A percentile compares a stretch with the other conserved stretches of the same genome.
These are phyloP conservation scores for Iodosphaeria phyllophila DNA, from an alignment of 2,329 filamentous ascomycete genomes.

Conservation along the genomic window DNA sequence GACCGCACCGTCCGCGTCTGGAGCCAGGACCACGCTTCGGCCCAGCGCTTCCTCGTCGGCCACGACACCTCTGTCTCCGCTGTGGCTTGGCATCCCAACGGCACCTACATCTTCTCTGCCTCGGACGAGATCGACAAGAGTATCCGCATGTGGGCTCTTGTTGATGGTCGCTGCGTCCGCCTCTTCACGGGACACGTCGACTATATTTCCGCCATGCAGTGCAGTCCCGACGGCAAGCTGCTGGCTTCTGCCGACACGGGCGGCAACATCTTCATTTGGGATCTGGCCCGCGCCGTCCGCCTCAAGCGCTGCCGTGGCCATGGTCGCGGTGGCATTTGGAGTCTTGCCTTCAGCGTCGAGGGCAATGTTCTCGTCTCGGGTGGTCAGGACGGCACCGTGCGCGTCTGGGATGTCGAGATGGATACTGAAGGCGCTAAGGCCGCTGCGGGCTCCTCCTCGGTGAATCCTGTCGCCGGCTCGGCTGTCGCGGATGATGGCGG, in stretches of 20 bases:
- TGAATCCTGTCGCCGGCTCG: too few species aligned
- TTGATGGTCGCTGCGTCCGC: conserved; percentile 69
- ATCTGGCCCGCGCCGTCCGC: conserved; percentile 66
- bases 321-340: conserved; percentile 84
- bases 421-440: conserved; percentile 37
- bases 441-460: conserved; percentile 13
- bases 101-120: conserved; percentile 80
- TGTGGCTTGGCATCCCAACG: conserved; percentile 89
- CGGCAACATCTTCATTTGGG: conserved; percentile 89
- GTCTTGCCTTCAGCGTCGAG: conserved; percentile 82
- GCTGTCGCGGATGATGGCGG: too few species aligned
- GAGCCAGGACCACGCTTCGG: conserved; percentile 82
- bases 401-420: conserved; percentile 78
- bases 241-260: conserved; percentile 80
- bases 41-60: conserved; percentile 72
- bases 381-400: conserved; percentile 80
- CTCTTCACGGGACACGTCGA: conserved; percentile 86
- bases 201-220: conserved; percentile 69
- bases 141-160: conserved; percentile 93
- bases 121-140: conserved; percentile 74
- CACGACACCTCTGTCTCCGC: conserved; percentile 88
- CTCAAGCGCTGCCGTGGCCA: conserved; percentile 91
- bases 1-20: conserved; percentile 84
- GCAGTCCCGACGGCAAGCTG: conserved; percentile 71
- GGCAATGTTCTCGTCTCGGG: conserved; percentile 79